phyloP scores from a whole-genome alignment of 139 green algal genomes.

The Chloropicon primus region DNA sequence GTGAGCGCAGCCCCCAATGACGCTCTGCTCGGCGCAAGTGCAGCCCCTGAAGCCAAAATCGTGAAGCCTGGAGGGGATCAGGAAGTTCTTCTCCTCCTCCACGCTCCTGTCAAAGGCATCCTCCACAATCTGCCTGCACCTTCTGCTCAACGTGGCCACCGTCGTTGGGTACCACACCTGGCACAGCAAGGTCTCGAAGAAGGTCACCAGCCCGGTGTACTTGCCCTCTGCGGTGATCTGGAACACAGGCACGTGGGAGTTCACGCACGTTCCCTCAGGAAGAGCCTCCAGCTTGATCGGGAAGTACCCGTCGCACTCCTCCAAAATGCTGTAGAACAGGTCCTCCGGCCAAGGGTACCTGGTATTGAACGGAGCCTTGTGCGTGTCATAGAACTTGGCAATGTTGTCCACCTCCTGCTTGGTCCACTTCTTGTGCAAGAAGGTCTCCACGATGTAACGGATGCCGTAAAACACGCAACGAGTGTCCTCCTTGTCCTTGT shows the following conservation, averaged over 20 bases:
- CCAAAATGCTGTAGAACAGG: constrained; percentile 68
- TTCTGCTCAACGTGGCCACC: constrained; percentile 66
- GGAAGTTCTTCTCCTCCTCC: constrained; percentile 28
- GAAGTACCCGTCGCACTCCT: constrained; percentile 77
- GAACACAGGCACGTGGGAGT: constrained; percentile 63
- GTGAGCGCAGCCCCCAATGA: constrained; percentile 75
- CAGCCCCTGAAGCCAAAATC: constrained; percentile 73
- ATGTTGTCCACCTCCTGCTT: constrained; percentile 58
- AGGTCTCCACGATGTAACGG: constrained; percentile 68
- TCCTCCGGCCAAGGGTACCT: constrained; percentile 59
- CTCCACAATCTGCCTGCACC: constrained; percentile 57
- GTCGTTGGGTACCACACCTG: constrained; percentile 64
- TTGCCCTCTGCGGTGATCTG: constrained; percentile 60
- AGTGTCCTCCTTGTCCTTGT: constrained; percentile 58
- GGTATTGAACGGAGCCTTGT: constrained; percentile 43
- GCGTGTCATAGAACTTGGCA: constrained; percentile 62
- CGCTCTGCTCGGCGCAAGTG: constrained; percentile 65
- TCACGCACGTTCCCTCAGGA: constrained; percentile 57
- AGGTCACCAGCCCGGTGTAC: constrained; percentile 70
- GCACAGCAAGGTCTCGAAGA: constrained; percentile 65
- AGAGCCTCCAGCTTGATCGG: constrained; percentile 70
- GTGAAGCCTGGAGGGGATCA: constrained; percentile 54
- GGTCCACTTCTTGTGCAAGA: constrained; percentile 62
- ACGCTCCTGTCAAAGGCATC: constrained; percentile 57
- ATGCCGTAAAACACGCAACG: constrained; percentile 64